phyloP scores from a whole-genome alignment of 805 yeast species.

The Candida awuae region DNA sequence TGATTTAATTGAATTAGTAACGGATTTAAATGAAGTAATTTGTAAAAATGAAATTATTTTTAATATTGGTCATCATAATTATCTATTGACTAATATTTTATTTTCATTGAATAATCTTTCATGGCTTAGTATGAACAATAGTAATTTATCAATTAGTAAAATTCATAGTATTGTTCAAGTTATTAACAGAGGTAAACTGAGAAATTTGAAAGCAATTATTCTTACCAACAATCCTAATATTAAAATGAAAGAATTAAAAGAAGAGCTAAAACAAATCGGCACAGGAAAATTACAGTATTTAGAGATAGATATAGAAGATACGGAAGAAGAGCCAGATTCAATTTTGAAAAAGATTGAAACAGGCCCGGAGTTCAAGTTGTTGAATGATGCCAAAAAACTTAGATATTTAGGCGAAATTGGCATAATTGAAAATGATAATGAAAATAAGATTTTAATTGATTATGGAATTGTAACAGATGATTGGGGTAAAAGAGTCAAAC shows the following conservation, averaged over 20 bases:
- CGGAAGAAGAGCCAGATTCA: not conserved
- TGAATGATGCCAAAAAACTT: conserved; percentile 10
- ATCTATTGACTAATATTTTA: conserved; percentile 6
- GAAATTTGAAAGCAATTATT: conserved; percentile 5
- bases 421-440: not conserved
- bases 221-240: conserved; percentile 7
- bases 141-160: conserved; percentile 1
- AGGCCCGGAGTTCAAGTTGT: conserved; percentile 6
- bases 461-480: conserved; percentile 5
- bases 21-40: conserved; percentile 5
- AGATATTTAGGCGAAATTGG: conserved; percentile 2
- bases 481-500: conserved; percentile 8
- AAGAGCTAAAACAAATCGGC: conserved; percentile 4
- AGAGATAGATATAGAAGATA: conserved; percentile 7
- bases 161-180: conserved; percentile 9
- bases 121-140: conserved; percentile 9
- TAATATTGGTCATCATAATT: conserved; percentile 4
- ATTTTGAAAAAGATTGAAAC: conserved; percentile 1
- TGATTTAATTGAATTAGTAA: conserved; percentile 5
- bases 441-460: conserved; percentile 3
- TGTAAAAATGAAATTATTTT: conserved; percentile 3
- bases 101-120: conserved; percentile 6
- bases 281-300: conserved; percentile 10
- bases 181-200: conserved; percentile 9
- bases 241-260: conserved; percentile 5